These are phyloP conservation scores for Teratosphaeria zuluensis DNA, from an alignment of 2,329 filamentous ascomycete genomes.

Conservation along the genomic window DNA sequence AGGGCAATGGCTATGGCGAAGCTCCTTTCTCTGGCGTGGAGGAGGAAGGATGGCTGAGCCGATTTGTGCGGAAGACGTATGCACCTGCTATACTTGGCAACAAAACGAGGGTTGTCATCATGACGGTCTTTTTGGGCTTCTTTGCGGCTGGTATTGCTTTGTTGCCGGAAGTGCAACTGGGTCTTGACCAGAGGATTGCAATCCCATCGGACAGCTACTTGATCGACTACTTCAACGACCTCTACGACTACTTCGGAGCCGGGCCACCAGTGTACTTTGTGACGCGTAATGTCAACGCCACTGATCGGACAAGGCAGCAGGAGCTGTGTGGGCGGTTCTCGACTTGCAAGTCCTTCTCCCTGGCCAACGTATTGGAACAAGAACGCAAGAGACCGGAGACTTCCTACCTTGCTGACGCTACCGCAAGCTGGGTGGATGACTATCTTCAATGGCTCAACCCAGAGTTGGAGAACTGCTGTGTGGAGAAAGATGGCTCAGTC, in stretches of 20 bases:
- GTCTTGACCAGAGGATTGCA: conserved; percentile 87
- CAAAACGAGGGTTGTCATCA: conserved; percentile 65
- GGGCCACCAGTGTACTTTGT: conserved; percentile 97
- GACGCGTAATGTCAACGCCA: conserved; percentile 69
- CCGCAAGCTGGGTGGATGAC: conserved; percentile 95
- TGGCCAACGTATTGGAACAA: conserved; percentile 85
- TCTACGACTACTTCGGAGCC: conserved; percentile 83
- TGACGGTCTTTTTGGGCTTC: conserved; percentile 75
- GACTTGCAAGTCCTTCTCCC: conserved; percentile 71
- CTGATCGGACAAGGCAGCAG: conserved; percentile 65
- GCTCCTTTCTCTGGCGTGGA: conserved; percentile 59
- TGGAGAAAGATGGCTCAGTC: conserved; percentile 48
- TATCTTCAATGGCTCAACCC: conserved; percentile 97
- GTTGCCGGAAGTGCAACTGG: conserved; percentile 73
- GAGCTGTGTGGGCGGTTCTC: conserved; percentile 86
- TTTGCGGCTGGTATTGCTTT: conserved; percentile 79
- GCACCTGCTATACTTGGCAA: conserved; percentile 72
- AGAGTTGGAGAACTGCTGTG: conserved; percentile 61
- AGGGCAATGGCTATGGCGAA: conserved; percentile 54
- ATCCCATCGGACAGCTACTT: conserved; percentile 90
- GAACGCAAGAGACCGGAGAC: conserved; percentile 82
- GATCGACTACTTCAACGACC: conserved; percentile 91
- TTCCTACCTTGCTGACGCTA: conserved; percentile 78
- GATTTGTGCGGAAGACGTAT: conserved; percentile 83
- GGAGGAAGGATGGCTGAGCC: conserved; percentile 74